A percentile compares a stretch with the other conserved stretches of the same genome.
phyloP scores from a whole-genome alignment of 331 rosid species.

The Acacia concinna region DNA sequence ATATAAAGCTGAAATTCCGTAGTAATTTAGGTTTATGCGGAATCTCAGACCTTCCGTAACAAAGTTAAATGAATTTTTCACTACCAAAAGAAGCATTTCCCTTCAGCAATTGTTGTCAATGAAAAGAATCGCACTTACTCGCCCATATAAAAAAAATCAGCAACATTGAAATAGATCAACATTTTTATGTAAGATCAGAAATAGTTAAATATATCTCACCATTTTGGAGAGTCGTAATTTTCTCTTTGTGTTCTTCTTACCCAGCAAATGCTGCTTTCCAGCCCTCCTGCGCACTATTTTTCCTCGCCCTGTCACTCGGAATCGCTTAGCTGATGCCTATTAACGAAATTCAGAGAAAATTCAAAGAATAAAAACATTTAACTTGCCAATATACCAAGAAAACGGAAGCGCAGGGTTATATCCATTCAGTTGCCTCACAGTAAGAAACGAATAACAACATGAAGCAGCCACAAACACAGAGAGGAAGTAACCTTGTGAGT shows the following conservation, averaged over 20 bases:
- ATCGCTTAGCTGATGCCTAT: slow-evolving; percentile 1
- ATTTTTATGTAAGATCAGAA: neutral
- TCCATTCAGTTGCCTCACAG: neutral
- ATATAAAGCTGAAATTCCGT: neutral
- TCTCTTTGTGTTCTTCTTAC: neutral
- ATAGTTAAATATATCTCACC: neutral
- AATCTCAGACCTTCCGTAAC: neutral
- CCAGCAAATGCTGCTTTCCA: slow-evolving; percentile 1
- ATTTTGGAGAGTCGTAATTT: slow-evolving; percentile 7
- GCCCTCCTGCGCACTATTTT: slow-evolving; percentile 11
- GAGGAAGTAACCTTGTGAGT: slow-evolving; percentile 4
- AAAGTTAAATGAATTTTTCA: neutral
- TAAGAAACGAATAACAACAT: neutral
- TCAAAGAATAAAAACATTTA: neutral
- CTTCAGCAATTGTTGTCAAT: neutral
- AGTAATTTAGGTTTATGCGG: neutral
- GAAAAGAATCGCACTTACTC: neutral
- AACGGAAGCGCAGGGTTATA: neutral
- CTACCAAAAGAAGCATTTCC: neutral
- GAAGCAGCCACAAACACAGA: neutral
- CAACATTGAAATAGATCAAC: neutral
- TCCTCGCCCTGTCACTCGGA: neutral
- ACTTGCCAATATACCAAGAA: neutral
- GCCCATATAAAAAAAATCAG: neutral
- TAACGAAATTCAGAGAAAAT: neutral